Conservation (phyloP, 2,329 filamentous ascomycete genomes). For the Xylariales sp. region DNA sequence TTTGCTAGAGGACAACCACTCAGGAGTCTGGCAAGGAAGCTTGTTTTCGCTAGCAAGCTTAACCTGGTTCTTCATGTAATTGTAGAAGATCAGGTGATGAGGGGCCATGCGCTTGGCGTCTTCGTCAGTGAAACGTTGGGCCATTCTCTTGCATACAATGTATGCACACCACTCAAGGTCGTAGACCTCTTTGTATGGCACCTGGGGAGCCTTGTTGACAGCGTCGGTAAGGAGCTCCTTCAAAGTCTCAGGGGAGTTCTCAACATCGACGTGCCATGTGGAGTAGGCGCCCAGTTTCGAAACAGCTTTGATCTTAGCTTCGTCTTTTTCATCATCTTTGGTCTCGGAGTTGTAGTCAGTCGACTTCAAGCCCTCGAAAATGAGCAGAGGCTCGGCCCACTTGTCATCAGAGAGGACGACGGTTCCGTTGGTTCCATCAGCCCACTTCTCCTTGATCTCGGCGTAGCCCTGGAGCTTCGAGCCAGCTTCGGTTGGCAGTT, state of each 20-base stretch:
- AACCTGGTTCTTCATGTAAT: constrained; percentile 47
- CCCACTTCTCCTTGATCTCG: constrained; percentile 47
- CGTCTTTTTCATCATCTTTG: constrained; percentile 41
- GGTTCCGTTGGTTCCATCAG: constrained; percentile 47
- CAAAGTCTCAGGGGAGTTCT: constrained; percentile 44
- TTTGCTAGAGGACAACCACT: constrained; percentile 43
- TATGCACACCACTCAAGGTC: constrained; percentile 48
- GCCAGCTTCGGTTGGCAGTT: constrained; percentile 43
- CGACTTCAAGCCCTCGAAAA: constrained; percentile 47
- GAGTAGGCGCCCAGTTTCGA: constrained; percentile 45
- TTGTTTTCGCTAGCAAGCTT: constrained; percentile 42
- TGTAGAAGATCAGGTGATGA: constrained; percentile 45
- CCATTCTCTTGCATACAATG: constrained; percentile 47
- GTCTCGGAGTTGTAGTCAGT: constrained; percentile 43
- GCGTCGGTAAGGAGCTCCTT: constrained; percentile 39
- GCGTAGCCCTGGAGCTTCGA: constrained; percentile 44
- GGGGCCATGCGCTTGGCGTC: constrained; percentile 44
- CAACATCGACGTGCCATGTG: constrained; percentile 46
- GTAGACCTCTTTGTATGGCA: constrained; percentile 43
- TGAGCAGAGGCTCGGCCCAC: constrained; percentile 46
- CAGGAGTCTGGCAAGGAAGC: constrained; percentile 44
- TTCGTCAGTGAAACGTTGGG: constrained; percentile 42
- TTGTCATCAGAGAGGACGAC: constrained; percentile 47
- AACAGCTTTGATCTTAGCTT: constrained; percentile 42
- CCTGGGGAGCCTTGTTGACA: constrained; percentile 40